Evolutionary conservation across 345 rosid genomes (phyloP), one percentile per base, ranked within the genome.

Genomic region (Melaleuca quinquenervia): DNA sequence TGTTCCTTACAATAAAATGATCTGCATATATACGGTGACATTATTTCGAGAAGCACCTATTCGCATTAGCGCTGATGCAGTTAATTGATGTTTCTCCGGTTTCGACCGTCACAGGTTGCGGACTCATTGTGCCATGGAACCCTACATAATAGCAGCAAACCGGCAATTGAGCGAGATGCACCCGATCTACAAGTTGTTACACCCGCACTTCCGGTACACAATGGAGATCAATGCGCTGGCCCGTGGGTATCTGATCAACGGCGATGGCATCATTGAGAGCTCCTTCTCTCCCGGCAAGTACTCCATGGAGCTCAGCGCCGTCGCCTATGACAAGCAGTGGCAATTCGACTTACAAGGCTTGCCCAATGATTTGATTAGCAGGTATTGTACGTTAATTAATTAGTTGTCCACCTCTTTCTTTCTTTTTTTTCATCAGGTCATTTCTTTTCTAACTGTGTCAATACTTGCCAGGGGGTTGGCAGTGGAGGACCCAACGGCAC

Each of bases 211-310:
- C 86, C 90, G 98, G 22, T 94, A 94, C 90, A 94, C 98, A 27
- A 92, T 96, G 92, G 94, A 93, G 89, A 93, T 94, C 86, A 96
- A 96, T 86, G 93, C 95, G 12, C 88, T 94, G 41, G 98, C 98
- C 82, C 90, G 98, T 52, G 88, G 88, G 86, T 88, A 84, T 13
- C 92, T 94, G 5, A 48, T 93, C 86, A 94, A 89, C 82, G 95
- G 91, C 3, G 93, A 70, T 15, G 98, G 98, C 3, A 85, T 93
- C 83, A 94, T 96, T 44, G 98, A 96, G 90, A 82, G 84, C n/a
- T 18, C 90, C 21, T 96, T 95, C 83, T 87, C 95, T 52, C 96
- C 94, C 0, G 92, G 92, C 5, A 95, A 91, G 85, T 93, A 93
- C 82, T 87, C 92, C 11, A 7, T 90, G 29, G 94, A 94, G 91